phyloP scores from a whole-genome alignment of 345 rosid genomes.

The Acer saccharum region DNA sequence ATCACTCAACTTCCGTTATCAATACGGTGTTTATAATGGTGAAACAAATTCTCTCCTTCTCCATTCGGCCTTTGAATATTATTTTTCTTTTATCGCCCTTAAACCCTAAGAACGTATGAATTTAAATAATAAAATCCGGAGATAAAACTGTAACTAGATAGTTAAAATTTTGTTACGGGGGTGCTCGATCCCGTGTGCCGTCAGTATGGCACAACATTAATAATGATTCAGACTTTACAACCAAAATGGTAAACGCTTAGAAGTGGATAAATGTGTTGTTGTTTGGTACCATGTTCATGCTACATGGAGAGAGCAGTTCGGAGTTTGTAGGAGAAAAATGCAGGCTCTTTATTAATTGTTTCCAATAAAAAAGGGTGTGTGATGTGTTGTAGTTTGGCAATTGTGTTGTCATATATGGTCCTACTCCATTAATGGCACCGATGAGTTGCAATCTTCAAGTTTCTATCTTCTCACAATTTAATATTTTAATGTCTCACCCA shows the following conservation, averaged over 20 bases:
- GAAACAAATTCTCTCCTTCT: too few relatives aligned
- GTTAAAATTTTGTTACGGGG: too few relatives aligned
- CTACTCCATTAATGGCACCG: constrained; percentile 19
- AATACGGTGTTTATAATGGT: too few relatives aligned
- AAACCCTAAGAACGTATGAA: too few relatives aligned
- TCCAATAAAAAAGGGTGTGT: not conserved
- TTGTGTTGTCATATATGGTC: not conserved
- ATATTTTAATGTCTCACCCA: not conserved
- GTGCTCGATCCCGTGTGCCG: too few relatives aligned
- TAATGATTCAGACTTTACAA: too few relatives aligned
- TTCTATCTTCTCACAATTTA: constrained; percentile 8
- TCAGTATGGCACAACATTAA: too few relatives aligned
- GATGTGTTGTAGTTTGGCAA: not conserved
- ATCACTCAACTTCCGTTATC: too few relatives aligned
- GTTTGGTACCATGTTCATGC: constrained; percentile 4
- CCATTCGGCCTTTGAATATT: too few relatives aligned
- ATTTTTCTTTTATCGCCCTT: too few relatives aligned
- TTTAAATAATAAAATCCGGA: too few relatives aligned
- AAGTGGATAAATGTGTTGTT: not conserved
- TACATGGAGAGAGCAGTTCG: not conserved
- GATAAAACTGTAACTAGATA: too few relatives aligned
- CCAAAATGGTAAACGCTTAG: not conserved
- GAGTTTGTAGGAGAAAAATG: not conserved
- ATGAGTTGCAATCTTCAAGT: constrained; percentile 18
- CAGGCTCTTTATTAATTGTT: not conserved